phyloP scores from a whole-genome alignment of 2,329 filamentous ascomycete species.

The Colletotrichum chrysophilum region DNA sequence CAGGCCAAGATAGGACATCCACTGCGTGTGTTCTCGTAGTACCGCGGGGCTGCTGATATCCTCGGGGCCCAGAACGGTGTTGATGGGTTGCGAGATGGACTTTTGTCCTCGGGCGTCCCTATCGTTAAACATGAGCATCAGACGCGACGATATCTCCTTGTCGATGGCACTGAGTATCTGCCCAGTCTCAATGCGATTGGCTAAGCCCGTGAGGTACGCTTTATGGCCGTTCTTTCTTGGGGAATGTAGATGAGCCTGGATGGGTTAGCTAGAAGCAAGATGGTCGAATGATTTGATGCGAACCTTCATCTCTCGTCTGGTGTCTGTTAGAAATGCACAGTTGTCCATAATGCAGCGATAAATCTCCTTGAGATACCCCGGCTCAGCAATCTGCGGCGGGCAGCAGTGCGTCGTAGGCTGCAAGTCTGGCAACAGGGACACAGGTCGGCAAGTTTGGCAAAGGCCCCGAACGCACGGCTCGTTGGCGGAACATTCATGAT shows the following conservation, averaged over 20 bases:
- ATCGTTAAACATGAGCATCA: conserved; percentile 23
- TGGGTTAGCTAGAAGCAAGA: neutral
- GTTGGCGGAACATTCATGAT: conserved; percentile 12
- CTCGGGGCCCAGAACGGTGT: conserved; percentile 7
- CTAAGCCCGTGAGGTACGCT: conserved; percentile 4
- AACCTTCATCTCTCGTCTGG: conserved; percentile 19
- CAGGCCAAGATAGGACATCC: conserved; percentile 13
- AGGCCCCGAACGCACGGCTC: conserved; percentile 20
- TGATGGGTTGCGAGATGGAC: conserved; percentile 15
- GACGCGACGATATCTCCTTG: conserved; percentile 9
- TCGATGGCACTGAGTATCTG: conserved; percentile 16
- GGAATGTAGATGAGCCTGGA: conserved; percentile 14
- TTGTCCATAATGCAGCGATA: conserved; percentile 21
- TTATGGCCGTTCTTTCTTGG: conserved; percentile 19
- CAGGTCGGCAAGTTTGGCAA: conserved; percentile 9
- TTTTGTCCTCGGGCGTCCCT: conserved; percentile 16
- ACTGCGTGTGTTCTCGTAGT: conserved; percentile 19
- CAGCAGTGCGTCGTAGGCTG: conserved; percentile 17
- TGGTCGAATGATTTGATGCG: neutral
- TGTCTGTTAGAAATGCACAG: conserved; percentile 16
- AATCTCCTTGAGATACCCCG: conserved; percentile 20
- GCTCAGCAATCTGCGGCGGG: conserved; percentile 8
- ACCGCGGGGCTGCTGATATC: conserved; percentile 14
- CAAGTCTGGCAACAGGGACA: conserved; percentile 14
- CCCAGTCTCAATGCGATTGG: conserved; percentile 3